Base-by-base conservation (phyloP, 179 eudicot genomes). In the Beta macrorhiza region DNA sequence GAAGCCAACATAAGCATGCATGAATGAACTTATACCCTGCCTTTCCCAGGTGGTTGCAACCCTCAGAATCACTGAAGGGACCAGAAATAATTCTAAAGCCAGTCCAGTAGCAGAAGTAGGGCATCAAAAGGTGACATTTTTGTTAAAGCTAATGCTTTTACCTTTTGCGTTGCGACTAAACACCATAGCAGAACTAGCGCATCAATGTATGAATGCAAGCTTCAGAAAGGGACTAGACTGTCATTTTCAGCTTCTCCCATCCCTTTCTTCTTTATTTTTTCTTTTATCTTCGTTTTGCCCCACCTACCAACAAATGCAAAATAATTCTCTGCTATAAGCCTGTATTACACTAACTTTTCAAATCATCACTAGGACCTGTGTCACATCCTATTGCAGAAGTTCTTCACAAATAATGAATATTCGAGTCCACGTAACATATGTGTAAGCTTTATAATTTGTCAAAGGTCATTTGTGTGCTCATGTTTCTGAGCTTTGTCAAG, bases 171-270 rank as follows among this genome's bases (percentile, higher is more conserved):
- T 63, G 83, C 76, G 81, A 85, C 22, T 64, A 37, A 62, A 32
- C 76, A 67, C 71, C 45, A 51, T 51, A 52, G 75, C 78, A 72
- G 57, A 51, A 47, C 79, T 71, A 74, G 51, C 58, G 47, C 59
- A 80, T 62, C 57, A 55, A 49, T 69, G 84, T 81, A 76, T 77
- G 84, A 80, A 83, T 70, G 79, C 78, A 78, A 44, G 74, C 58
- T 78, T 79, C 65, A 56, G 87, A 84, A 78, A 87, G 75, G 67
- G 69, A 72, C 68, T 69, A 12, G 58, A 67, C 67, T 67, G 64
- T 78, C 77, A 68, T 47, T 74, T 68, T 77, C 72, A 70, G 72
- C 74, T 86, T 67, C 65, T 80, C 52, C 62, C 55, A 16, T 84
- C 82, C 57, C 75, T 79, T 84, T 82, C 84, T 63, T 74, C 79